A percentile compares a stretch with the other conserved stretches of the same genome.
Evolutionary conservation across 306 rosid species (phyloP).

Genomic region (Malus sieversii): DNA sequence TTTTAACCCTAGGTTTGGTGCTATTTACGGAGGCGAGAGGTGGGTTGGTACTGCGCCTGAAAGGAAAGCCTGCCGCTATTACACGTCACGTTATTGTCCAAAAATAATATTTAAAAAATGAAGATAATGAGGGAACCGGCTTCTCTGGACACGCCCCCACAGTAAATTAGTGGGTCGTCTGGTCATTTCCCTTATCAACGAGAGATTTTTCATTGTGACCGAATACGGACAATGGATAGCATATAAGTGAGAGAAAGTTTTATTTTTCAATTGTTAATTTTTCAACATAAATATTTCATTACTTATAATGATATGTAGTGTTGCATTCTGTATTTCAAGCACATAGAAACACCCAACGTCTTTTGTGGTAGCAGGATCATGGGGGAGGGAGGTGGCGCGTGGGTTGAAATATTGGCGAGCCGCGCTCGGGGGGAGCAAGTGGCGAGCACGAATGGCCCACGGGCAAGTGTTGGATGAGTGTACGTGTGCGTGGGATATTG

Average conservation of each 20-base stretch:
- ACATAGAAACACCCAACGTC: background rate
- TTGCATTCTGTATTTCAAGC: too few species aligned
- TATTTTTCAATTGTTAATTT: too few species aligned
- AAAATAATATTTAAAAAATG: background rate
- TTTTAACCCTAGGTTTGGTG: slow-evolving; percentile 16
- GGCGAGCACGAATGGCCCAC: slow-evolving; percentile 25
- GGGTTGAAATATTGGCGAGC: background rate
- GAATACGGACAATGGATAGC: too few species aligned
- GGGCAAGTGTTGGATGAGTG: background rate
- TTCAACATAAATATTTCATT: too few species aligned
- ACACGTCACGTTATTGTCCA: slow-evolving; percentile 44
- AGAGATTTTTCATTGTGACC: too few species aligned
- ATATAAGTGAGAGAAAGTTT: too few species aligned
- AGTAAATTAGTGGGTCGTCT: background rate
- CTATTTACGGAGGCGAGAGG: slow-evolving; percentile 18
- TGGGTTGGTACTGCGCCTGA: background rate
- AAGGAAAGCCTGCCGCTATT: slow-evolving; percentile 27
- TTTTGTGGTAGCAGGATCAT: background rate
- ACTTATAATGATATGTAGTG: too few species aligned
- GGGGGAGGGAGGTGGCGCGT: background rate
- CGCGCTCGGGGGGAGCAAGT: slow-evolving; percentile 4
- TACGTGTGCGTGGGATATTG: background rate
- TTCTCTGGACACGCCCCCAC: background rate
- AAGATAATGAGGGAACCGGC: background rate
- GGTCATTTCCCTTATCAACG: background rate